Percentiles rank a stretch among this genome's conserved stretches.
These are phyloP conservation scores for Panaeolus papilionaceus DNA, from an alignment of 768 basidiomycete genomes.

Conservation along the genomic window DNA sequence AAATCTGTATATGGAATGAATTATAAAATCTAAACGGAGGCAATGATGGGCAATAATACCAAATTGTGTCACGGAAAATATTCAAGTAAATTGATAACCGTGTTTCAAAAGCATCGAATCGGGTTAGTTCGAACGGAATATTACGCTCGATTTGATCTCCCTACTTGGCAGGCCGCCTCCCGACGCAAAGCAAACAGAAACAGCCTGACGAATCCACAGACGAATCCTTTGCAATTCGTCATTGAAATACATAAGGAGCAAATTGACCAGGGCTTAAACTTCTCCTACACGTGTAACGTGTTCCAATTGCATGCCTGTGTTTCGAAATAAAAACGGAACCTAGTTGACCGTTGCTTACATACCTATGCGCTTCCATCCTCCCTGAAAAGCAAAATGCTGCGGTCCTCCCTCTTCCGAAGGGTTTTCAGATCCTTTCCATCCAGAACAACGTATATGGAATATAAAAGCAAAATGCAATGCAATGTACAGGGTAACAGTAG, in stretches of 20 bases:
- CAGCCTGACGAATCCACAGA: background rate
- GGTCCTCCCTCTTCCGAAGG: background rate
- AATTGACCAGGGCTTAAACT: background rate
- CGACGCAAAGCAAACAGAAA: slow-evolving; percentile 4
- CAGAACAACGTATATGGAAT: slow-evolving; percentile 11
- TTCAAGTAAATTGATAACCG: slow-evolving; percentile 29
- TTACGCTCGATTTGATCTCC: background rate
- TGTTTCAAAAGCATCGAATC: slow-evolving; percentile 38
- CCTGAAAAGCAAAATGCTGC: background rate
- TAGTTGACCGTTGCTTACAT: background rate
- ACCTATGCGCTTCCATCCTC: background rate
- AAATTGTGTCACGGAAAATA: slow-evolving; percentile 33
- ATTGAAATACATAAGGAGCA: background rate
- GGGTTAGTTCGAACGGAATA: slow-evolving; percentile 6
- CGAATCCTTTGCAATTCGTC: background rate
- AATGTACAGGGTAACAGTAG: slow-evolving; percentile 26
- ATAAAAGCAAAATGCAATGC: slow-evolving; percentile 25
- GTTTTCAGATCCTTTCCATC: background rate
- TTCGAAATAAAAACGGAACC: background rate
- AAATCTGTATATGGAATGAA: slow-evolving; percentile 33
- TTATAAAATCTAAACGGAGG: slow-evolving; percentile 32
- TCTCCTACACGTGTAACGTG: background rate
- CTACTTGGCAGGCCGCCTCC: slow-evolving; percentile 4
- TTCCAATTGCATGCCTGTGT: background rate
- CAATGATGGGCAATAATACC: slow-evolving; percentile 24